Percentiles rank a stretch among this genome's conserved stretches.
phyloP scores from a whole-genome alignment of 1,284 basidiomycete species.

The Ustilago nuda region DNA sequence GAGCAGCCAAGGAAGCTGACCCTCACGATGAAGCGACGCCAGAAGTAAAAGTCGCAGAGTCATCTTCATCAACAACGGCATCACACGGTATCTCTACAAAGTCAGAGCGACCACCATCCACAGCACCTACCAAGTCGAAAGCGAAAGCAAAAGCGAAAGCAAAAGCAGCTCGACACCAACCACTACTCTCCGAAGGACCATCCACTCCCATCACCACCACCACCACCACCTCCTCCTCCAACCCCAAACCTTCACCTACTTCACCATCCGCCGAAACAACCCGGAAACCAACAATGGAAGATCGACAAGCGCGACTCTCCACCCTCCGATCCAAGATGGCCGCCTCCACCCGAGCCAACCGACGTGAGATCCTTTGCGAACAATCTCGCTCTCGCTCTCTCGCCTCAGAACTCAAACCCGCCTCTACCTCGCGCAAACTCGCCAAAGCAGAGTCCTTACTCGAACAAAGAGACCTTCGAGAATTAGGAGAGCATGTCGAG shows the following conservation, averaged over 20 bases:
- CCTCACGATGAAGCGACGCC: not conserved
- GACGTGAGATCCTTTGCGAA: constrained; percentile 52
- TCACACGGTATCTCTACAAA: not conserved
- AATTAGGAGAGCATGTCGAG: constrained; percentile 79
- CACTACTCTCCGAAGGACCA: constrained; percentile 13
- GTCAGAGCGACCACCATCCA: not conserved
- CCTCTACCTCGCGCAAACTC: constrained; percentile 51
- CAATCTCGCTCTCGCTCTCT: constrained; percentile 45
- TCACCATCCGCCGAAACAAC: too few species aligned
- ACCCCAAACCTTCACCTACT: too few species aligned
- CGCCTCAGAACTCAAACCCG: constrained; percentile 30
- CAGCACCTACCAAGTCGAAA: constrained; percentile 15
- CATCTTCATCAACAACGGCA: not conserved
- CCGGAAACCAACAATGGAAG: constrained; percentile 24
- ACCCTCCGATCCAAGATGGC: constrained; percentile 39
- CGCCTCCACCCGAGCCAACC: constrained; percentile 59
- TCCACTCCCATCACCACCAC: not conserved
- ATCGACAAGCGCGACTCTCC: constrained; percentile 33
- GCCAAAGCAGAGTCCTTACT: constrained; percentile 84
- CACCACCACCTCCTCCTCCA: not conserved
- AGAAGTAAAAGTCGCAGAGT: not conserved
- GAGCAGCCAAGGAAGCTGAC: constrained; percentile 29
- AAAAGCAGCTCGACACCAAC: constrained; percentile 29
- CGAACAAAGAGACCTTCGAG: constrained; percentile 86
- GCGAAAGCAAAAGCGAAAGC: constrained; percentile 33